phyloP scores from a whole-genome alignment of 768 basidiomycete species.

The Coprinellus aureogranulatus region DNA sequence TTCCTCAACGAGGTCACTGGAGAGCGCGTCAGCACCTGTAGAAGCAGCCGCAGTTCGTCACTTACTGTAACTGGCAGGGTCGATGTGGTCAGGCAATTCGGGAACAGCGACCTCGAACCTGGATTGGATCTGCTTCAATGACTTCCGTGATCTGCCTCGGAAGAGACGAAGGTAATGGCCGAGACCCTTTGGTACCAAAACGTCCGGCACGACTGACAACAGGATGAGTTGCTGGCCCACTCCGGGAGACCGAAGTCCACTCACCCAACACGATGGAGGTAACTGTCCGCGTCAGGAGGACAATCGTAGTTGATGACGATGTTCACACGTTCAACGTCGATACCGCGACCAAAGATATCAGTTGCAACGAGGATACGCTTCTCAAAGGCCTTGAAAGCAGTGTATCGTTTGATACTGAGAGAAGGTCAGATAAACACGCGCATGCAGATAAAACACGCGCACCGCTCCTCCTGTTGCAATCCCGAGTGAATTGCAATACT shows the following conservation, averaged over 20 bases:
- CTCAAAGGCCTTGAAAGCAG: conserved; percentile 98
- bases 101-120: conserved; percentile 97
- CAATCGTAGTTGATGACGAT: conserved; percentile 99
- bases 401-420: conserved; percentile 85
- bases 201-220: conserved; percentile 85
- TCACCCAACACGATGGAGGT: conserved; percentile 95
- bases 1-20: conserved; percentile 46
- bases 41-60: conserved; percentile 16
- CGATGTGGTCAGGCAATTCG: conserved; percentile 90
- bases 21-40: conserved; percentile 7
- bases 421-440: conserved; percentile 1
- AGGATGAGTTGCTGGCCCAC: neutral
- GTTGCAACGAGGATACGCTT: conserved; percentile 99
- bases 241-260: conserved; percentile 22
- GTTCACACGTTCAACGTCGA: conserved; percentile 99
- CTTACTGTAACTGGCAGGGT: conserved; percentile 93
- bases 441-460: conserved; percentile 24
- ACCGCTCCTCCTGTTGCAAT: conserved; percentile 95
- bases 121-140: conserved; percentile 90
- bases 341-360: conserved; percentile 98
- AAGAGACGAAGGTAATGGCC: conserved; percentile 96
- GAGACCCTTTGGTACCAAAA: conserved; percentile 98
- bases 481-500: conserved; percentile 97
- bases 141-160: conserved; percentile 91
- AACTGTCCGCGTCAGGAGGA: conserved; percentile 95